Percentiles rank a stretch among this genome's conserved stretches.
Conservation (phyloP, 306 rosid species). For the Mimosa bimucronata region DNA sequence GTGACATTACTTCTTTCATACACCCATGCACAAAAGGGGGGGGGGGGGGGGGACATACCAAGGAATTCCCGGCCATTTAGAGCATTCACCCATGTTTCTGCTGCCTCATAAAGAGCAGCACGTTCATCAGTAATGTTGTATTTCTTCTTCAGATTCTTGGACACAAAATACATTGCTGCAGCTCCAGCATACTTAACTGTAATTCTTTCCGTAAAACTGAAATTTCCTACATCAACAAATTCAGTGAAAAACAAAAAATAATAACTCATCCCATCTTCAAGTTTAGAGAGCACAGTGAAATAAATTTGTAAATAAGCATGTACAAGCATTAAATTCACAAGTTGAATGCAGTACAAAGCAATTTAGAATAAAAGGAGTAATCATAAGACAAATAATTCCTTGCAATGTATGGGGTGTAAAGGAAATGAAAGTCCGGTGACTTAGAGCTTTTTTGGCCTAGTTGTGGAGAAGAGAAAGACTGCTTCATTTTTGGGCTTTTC, state of each 20-base stretch:
- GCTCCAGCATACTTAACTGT: slow-evolving; percentile 95
- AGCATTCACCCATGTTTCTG: slow-evolving; percentile 96
- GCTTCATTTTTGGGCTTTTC: background rate
- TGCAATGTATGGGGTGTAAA: background rate
- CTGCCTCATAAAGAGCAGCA: slow-evolving; percentile 89
- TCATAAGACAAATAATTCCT: too few species aligned
- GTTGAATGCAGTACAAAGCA: background rate
- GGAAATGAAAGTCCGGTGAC: background rate
- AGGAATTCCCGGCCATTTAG: slow-evolving; percentile 85
- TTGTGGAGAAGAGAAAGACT: background rate
- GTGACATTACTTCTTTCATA: slow-evolving; percentile 19
- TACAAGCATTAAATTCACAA: slow-evolving; percentile 2
- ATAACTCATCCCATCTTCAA: slow-evolving; percentile 23
- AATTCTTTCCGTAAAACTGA: slow-evolving; percentile 71
- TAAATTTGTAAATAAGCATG: slow-evolving; percentile 19
- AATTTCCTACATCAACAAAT: slow-evolving; percentile 66
- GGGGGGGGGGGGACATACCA: slow-evolving; percentile 52
- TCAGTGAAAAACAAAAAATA: background rate
- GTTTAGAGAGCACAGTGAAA: slow-evolving; percentile 29
- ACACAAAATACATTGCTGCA: slow-evolving; percentile 95
- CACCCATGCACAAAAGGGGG: background rate
- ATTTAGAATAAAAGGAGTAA: background rate
- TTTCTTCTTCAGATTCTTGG: slow-evolving; percentile 93
- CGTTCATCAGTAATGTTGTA: slow-evolving; percentile 96
- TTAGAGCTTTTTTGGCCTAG: background rate